Conservation (phyloP, 768 basidiomycete species). For the Multifurca ochricompacta region DNA sequence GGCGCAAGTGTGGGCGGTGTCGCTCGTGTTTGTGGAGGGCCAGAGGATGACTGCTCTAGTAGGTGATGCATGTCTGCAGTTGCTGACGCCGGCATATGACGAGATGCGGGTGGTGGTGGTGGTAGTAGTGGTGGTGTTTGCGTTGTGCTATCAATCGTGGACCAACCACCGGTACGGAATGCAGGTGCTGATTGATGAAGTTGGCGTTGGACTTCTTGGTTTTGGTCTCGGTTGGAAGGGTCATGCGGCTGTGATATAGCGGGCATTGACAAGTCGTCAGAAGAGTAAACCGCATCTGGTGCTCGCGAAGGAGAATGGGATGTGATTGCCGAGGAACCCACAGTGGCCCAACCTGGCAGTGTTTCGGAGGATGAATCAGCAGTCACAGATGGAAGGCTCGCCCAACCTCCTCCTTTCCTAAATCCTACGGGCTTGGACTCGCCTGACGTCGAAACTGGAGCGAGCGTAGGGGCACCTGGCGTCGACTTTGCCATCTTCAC, state of each 20-base stretch:
- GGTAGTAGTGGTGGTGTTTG: background rate
- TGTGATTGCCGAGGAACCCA: conserved; percentile 27
- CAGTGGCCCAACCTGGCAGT: conserved; percentile 44
- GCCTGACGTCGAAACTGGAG: conserved; percentile 14
- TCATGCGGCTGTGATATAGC: background rate
- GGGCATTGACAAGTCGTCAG: background rate
- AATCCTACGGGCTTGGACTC: conserved; percentile 27
- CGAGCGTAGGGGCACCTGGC: conserved; percentile 23
- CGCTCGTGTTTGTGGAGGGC: conserved; percentile 21
- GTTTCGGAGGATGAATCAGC: background rate
- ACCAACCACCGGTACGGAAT: conserved; percentile 61
- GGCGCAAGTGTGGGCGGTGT: conserved; percentile 16
- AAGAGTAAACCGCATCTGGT: background rate
- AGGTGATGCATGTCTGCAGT: conserved; percentile 6
- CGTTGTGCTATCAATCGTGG: conserved; percentile 48
- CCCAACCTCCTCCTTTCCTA: conserved; percentile 25
- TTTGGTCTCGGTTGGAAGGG: background rate
- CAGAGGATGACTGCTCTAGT: conserved; percentile 4
- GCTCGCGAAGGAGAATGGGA: background rate
- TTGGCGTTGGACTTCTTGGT: background rate
- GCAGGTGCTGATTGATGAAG: conserved; percentile 31
- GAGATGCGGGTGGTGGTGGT: background rate
- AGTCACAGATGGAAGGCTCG: background rate
- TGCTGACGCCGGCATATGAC: background rate
- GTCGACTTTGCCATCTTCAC: conserved; percentile 47